phyloP scores from a whole-genome alignment of 805 yeast species.

The Saturnispora gosingensis region DNA sequence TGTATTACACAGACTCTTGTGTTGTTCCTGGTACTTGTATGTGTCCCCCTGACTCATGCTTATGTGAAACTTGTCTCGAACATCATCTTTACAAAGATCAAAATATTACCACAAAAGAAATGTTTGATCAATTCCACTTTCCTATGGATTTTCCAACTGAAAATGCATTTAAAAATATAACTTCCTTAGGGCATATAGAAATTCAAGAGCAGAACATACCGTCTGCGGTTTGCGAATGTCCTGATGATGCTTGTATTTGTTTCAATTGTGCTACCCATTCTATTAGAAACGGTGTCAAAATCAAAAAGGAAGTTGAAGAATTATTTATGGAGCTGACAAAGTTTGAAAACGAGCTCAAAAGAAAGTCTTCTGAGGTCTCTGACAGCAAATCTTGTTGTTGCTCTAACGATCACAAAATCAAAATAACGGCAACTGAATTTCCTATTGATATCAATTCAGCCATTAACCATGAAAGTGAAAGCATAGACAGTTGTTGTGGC shows the following conservation, averaged over 20 bases:
- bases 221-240: constrained; percentile 21
- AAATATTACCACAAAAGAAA: constrained; percentile 10
- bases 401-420: background rate
- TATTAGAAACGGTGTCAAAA: constrained; percentile 24
- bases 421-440: constrained; percentile 1
- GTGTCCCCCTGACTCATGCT: constrained; percentile 26
- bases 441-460: background rate
- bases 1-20: constrained; percentile 26
- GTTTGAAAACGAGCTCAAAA: background rate
- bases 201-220: constrained; percentile 14
- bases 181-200: constrained; percentile 21
- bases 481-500: background rate
- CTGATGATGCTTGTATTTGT: constrained; percentile 27
- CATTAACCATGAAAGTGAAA: background rate
- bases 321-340: background rate
- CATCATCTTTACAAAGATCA: constrained; percentile 16
- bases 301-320: background rate
- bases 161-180: background rate
- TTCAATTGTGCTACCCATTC: constrained; percentile 29
- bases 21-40: constrained; percentile 29
- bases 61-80: constrained; percentile 25
- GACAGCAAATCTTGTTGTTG: background rate
- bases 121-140: constrained; percentile 13
- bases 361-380: background rate
- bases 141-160: constrained; percentile 1